Evolutionary conservation across 1,284 basidiomycete species (phyloP).

Genomic region (Sporisorium exsertum): DNA sequence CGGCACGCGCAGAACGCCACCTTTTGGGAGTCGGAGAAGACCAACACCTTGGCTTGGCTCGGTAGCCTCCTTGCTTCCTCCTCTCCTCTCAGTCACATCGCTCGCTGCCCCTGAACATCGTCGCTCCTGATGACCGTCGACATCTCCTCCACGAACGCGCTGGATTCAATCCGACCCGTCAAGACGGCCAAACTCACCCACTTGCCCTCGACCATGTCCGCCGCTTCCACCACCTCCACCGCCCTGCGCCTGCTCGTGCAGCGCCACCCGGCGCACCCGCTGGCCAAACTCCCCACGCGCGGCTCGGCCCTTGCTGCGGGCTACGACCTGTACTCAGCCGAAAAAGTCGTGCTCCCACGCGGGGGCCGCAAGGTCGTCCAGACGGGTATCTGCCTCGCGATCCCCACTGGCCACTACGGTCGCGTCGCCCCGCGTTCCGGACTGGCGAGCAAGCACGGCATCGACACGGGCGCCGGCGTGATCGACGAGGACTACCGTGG

Average conservation of each 20-base stretch:
- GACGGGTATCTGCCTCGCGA: constrained; percentile 90
- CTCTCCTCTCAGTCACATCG: not conserved
- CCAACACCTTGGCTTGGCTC: too few species aligned
- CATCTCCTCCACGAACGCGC: not conserved
- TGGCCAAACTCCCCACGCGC: constrained; percentile 85
- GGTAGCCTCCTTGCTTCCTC: not conserved
- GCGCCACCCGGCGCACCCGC: constrained; percentile 77
- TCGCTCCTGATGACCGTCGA: constrained; percentile 11
- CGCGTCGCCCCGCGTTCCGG: constrained; percentile 94
- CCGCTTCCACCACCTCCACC: constrained; percentile 18
- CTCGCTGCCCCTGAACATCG: not conserved
- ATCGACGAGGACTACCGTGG: constrained; percentile 97
- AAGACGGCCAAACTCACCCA: constrained; percentile 33
- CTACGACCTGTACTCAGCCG: constrained; percentile 90
- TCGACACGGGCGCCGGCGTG: constrained; percentile 95
- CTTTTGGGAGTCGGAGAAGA: constrained; percentile 10
- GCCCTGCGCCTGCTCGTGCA: constrained; percentile 79
- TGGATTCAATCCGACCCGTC: not conserved
- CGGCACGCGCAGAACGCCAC: constrained; percentile 18
- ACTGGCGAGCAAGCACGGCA: constrained; percentile 94
- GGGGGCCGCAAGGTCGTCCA: constrained; percentile 87
- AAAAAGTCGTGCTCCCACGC: constrained; percentile 44
- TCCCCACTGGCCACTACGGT: constrained; percentile 92
- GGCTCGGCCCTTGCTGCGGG: constrained; percentile 89
- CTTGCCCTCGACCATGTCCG: constrained; percentile 6